phyloP scores from a whole-genome alignment of 148 eudicot genomes.

The Cornus kousa region DNA sequence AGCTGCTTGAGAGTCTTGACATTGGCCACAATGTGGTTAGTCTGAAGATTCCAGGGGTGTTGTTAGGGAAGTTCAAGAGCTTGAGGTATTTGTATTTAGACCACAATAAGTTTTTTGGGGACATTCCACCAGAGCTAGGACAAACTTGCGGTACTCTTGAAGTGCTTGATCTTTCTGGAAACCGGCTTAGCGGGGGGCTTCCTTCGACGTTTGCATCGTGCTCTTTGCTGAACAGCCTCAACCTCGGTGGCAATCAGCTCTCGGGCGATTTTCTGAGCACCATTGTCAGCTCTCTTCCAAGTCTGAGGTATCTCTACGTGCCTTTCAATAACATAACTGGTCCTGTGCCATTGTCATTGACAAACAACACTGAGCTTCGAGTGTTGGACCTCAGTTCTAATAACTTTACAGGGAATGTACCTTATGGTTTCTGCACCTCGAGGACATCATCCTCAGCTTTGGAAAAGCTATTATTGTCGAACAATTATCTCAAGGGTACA shows the following conservation, averaged over 20 bases:
- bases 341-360: slow-evolving; percentile 31
- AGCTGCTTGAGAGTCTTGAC: slow-evolving; percentile 35
- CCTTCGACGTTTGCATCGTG: slow-evolving; percentile 39
- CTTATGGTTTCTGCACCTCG: slow-evolving; percentile 38
- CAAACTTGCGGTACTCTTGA: slow-evolving; percentile 32
- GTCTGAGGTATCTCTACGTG: slow-evolving; percentile 37
- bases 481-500: slow-evolving; percentile 54
- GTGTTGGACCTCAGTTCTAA: slow-evolving; percentile 56
- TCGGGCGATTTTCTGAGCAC: slow-evolving; percentile 38
- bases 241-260: slow-evolving; percentile 44
- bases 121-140: slow-evolving; percentile 42
- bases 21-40: slow-evolving; percentile 33
- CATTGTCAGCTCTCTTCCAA: slow-evolving; percentile 32
- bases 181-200: slow-evolving; percentile 36
- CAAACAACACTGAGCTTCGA: slow-evolving; percentile 38
- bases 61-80: slow-evolving; percentile 29
- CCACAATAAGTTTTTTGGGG: slow-evolving; percentile 35
- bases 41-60: slow-evolving; percentile 27
- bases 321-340: slow-evolving; percentile 53
- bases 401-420: slow-evolving; percentile 40
- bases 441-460: slow-evolving; percentile 21
- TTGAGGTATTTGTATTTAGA: slow-evolving; percentile 35
- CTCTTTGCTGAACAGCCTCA: slow-evolving; percentile 36
- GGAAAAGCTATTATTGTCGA: slow-evolving; percentile 53
- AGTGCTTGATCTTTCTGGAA: slow-evolving; percentile 49